Conservation (phyloP, 2,329 filamentous ascomycete genomes). For the Xylariaceae sp. region DNA sequence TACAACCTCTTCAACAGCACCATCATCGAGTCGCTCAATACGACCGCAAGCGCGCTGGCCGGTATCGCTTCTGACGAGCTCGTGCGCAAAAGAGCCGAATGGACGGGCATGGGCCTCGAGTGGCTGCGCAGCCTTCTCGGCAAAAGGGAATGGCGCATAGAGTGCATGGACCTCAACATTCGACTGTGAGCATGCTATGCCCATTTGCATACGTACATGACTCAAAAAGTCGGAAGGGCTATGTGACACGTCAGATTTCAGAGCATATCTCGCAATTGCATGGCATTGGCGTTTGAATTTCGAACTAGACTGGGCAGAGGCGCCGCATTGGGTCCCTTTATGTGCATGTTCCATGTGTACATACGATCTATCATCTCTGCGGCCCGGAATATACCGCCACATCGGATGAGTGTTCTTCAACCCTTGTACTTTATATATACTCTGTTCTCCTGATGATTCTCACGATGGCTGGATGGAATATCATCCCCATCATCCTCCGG, state of each 20-base stretch:
- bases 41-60: conserved; percentile 63
- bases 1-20: conserved; percentile 41
- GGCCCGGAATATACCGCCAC: not conserved
- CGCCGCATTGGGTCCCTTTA: conserved; percentile 4
- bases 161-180: conserved; percentile 85
- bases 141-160: conserved; percentile 80
- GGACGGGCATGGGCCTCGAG: conserved; percentile 74
- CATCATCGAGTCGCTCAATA: conserved; percentile 56
- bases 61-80: conserved; percentile 62
- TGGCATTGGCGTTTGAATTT: conserved; percentile 27
- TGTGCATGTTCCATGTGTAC: not conserved
- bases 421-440: not conserved
- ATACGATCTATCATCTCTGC: conserved; percentile 4
- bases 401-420: not conserved
- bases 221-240: not conserved
- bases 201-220: not conserved
- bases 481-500: not conserved
- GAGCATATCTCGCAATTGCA: conserved; percentile 17
- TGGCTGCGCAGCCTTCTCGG: conserved; percentile 81
- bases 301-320: conserved; percentile 16
- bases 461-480: not conserved
- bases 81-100: conserved; percentile 52
- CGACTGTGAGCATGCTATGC: conserved; percentile 49
- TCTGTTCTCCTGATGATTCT: not conserved
- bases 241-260: conserved; percentile 9